Conservation (phyloP, 2,329 filamentous ascomycete genomes). For the Claviceps africana region DNA sequence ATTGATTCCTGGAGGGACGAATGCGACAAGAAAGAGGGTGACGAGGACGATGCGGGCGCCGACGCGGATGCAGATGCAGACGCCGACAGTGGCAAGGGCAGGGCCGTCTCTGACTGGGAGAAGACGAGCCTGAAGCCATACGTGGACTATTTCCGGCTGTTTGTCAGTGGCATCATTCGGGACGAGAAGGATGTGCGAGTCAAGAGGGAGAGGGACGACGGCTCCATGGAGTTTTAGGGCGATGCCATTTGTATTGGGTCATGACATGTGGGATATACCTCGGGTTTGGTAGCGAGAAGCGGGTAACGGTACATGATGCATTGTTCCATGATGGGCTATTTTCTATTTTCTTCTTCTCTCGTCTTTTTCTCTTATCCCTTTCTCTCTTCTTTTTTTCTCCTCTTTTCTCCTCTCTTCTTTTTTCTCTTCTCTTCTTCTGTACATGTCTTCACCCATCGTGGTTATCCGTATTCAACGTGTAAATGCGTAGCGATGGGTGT, state of each 20-base stretch:
- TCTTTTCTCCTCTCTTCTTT: too few species aligned
- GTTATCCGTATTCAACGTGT: too few species aligned
- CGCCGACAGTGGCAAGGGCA: conserved; percentile 22
- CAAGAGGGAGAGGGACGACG: conserved; percentile 42
- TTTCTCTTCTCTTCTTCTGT: too few species aligned
- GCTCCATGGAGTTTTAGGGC: conserved; percentile 37
- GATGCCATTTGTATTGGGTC: not conserved
- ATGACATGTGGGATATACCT: not conserved
- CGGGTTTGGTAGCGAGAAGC: not conserved
- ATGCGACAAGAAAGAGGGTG: conserved; percentile 19
- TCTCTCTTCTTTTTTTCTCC: too few species aligned
- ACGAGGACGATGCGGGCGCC: conserved; percentile 19
- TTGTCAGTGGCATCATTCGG: conserved; percentile 65
- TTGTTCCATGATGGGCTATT: not conserved
- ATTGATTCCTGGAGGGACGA: conserved; percentile 65
- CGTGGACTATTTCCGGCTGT: conserved; percentile 73
- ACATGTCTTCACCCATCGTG: too few species aligned
- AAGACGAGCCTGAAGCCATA: conserved; percentile 93
- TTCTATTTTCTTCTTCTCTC: not conserved
- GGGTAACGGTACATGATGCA: not conserved
- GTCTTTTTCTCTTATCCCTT: not conserved
- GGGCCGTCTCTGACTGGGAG: conserved; percentile 67
- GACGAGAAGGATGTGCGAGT: conserved; percentile 48
- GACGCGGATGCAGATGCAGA: conserved; percentile 20
- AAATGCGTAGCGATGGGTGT: not conserved